These are phyloP conservation scores for Cryptococcus sp. DNA, from an alignment of 1,284 basidiomycete genomes.

Conservation along the genomic window DNA sequence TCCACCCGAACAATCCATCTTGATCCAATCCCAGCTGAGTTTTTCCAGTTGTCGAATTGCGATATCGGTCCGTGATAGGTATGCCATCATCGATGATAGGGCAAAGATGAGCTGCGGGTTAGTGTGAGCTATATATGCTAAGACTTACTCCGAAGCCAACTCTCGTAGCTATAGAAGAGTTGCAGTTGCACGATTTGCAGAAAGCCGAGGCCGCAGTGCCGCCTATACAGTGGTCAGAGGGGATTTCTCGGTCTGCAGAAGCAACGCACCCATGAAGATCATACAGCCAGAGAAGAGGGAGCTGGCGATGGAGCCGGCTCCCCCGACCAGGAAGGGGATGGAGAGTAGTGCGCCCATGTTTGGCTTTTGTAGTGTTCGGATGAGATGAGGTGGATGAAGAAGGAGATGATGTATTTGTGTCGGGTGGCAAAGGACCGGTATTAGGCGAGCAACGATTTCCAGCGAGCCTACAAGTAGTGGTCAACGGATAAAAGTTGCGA, in stretches of 20 bases:
- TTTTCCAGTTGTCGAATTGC: slow-evolving; percentile 86
- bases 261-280: slow-evolving; percentile 63
- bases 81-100: slow-evolving; percentile 93
- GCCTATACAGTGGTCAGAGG: slow-evolving; percentile 21
- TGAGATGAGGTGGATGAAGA: neutral
- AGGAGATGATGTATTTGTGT: neutral
- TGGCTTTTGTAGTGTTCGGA: slow-evolving; percentile 2
- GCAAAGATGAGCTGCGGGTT: slow-evolving; percentile 81
- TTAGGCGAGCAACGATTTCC: too few species aligned
- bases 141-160: slow-evolving; percentile 85
- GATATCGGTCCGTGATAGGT: slow-evolving; percentile 89
- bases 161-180: slow-evolving; percentile 95
- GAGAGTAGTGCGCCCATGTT: slow-evolving; percentile 80
- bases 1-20: slow-evolving; percentile 91
- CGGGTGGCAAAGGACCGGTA: neutral
- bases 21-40: slow-evolving; percentile 94
- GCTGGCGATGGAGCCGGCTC: slow-evolving; percentile 70
- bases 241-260: slow-evolving; percentile 30
- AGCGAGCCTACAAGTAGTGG: too few species aligned
- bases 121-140: neutral
- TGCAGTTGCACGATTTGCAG: slow-evolving; percentile 98
- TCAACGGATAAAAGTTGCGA: neutral
- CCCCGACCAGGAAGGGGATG: slow-evolving; percentile 74
- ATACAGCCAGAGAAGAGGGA: slow-evolving; percentile 72
- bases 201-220: slow-evolving; percentile 79